Conservation (phyloP, 306 rosid genomes). For the Clitoria ternatea region DNA sequence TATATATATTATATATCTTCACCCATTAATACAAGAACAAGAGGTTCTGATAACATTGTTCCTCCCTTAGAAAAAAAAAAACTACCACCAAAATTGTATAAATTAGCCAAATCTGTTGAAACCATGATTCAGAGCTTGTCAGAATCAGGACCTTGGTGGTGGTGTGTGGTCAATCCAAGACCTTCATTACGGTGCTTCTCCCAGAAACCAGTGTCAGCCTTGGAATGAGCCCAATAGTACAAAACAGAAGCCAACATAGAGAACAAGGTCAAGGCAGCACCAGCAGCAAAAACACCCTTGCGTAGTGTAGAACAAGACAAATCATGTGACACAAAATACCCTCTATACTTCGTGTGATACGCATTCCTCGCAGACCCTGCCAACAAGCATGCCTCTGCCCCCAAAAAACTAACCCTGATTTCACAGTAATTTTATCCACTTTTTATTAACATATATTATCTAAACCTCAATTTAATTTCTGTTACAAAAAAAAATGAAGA, state of each 20-base stretch:
- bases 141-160: constrained; percentile 43
- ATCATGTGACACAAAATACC: constrained; percentile 17
- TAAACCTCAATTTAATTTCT: too few relatives aligned
- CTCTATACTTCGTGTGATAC: constrained; percentile 82
- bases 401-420: constrained; percentile 74
- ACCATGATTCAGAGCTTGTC: constrained; percentile 45
- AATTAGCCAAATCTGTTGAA: neutral
- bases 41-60: constrained; percentile 14
- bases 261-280: constrained; percentile 74
- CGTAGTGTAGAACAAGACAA: constrained; percentile 85
- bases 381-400: constrained; percentile 86
- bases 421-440: neutral
- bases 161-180: constrained; percentile 54
- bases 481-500: too few relatives aligned
- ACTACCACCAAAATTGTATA: constrained; percentile 35
- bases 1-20: neutral
- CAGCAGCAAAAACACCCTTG: constrained; percentile 96
- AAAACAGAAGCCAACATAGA: constrained; percentile 62
- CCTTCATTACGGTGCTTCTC: constrained; percentile 81
- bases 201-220: constrained; percentile 96
- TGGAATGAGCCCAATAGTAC: constrained; percentile 83
- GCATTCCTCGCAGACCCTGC: constrained; percentile 98
- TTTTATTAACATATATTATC: too few relatives aligned
- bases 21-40: constrained; percentile 8
- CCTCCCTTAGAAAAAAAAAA: constrained; percentile 1